Evolutionary conservation across 1,139 yeast species (phyloP), one percentile per base, ranked within the genome.

Genomic region (Suhomyces bribrorum): DNA sequence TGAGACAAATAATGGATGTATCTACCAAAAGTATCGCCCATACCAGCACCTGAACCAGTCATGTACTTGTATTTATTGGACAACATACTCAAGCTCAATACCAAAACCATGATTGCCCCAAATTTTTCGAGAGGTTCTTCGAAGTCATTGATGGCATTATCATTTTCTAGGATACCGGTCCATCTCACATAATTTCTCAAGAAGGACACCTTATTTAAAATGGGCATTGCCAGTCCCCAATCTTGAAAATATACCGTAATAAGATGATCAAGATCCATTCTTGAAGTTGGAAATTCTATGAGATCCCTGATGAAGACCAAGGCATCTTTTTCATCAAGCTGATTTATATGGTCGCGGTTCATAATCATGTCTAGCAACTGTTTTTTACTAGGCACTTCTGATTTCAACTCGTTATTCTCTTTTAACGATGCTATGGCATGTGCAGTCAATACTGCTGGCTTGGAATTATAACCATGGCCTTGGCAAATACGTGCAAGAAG

Each of bases 211-310:
- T 81, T 79, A 56, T 86, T 86, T 37, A 88, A 56, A 8, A 86
- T 70, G 0, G 96, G 94, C 29, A 83, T 69, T 12, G 79, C 62
- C 30, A 75, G 72, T 25, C 87, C 84, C 95, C 96, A 89, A 45
- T 84, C 85, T 46, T 81, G 83, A 62, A 87, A 88, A 57, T 77
- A 89, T 1, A 75, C 59, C 0, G 82, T 75, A 28, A 79, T 68
- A 27, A 80, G 62, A 22, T 77, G 76, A 49, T 82, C 86, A 46
- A 80, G 56, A 44, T 79, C 81, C 32, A 76, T 54, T 40, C 80
- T 70, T 14, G 81, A 62, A 2, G 36, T 57, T 1, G 89, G 87
- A 5, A 81, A 59, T 26, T 73, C 70, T 24, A 66, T 50, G 28
- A 79, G 57, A 31, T 69, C 68, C 27, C 59, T 61, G 37, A 79